Evolutionary conservation across 2,329 filamentous ascomycete species (phyloP).

Genomic region (Akanthomyces uredinophilus): DNA sequence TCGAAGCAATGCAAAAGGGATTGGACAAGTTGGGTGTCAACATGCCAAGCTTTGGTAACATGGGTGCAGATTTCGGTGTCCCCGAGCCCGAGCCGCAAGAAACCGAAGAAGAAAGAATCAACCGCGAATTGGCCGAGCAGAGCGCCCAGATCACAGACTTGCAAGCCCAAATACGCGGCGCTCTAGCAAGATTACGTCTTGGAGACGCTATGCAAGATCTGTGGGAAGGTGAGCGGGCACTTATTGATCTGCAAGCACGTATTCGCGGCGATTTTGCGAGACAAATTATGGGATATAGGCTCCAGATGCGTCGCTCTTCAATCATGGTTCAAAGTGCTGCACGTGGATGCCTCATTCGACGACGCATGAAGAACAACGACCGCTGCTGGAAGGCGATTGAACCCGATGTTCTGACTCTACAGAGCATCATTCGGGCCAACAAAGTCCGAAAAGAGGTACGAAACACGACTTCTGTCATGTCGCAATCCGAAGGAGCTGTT

Average conservation of each 20-base stretch:
- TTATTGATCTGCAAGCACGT: constrained; percentile 78
- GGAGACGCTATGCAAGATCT: constrained; percentile 80
- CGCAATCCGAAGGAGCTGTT: constrained; percentile 57
- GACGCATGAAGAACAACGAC: constrained; percentile 56
- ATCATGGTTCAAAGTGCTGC: constrained; percentile 72
- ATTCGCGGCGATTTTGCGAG: constrained; percentile 84
- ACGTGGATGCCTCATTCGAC: constrained; percentile 70
- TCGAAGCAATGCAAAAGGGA: constrained; percentile 95
- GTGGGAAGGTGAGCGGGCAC: constrained; percentile 75
- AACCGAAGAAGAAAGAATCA: constrained; percentile 82
- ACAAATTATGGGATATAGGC: constrained; percentile 74
- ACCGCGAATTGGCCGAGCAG: constrained; percentile 74
- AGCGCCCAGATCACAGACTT: constrained; percentile 69
- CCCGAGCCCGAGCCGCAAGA: constrained; percentile 73
- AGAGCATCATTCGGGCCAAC: constrained; percentile 71
- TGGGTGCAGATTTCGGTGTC: constrained; percentile 91
- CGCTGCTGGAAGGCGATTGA: constrained; percentile 66
- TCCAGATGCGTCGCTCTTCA: constrained; percentile 79
- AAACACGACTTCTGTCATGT: constrained; percentile 53
- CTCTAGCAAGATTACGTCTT: constrained; percentile 68
- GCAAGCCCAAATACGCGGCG: constrained; percentile 81
- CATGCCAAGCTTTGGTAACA: constrained; percentile 97
- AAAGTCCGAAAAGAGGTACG: constrained; percentile 57
- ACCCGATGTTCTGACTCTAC: constrained; percentile 68
- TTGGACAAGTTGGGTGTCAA: constrained; percentile 90